These are phyloP conservation scores for Solanum habrochaites DNA, from an alignment of 257 asterid species.

Conservation along the genomic window DNA sequence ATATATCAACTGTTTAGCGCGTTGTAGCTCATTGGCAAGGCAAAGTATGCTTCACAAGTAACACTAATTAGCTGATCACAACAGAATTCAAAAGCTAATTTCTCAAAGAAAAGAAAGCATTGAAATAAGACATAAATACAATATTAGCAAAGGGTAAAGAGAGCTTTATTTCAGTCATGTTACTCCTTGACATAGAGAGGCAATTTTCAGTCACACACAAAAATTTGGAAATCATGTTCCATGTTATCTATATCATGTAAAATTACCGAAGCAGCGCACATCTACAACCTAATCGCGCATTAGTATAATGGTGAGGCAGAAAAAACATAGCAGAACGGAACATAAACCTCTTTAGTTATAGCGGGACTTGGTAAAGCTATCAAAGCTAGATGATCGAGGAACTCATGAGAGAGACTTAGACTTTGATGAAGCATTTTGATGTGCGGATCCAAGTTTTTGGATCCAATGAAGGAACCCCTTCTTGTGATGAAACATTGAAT, in stretches of 20 bases:
- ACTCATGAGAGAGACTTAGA: slow-evolving; percentile 23
- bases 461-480: slow-evolving; percentile 35
- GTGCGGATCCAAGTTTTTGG: slow-evolving; percentile 31
- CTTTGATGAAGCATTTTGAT: slow-evolving; percentile 14
- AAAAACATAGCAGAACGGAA: neutral
- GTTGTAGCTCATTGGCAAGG: too few relatives aligned
- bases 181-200: neutral
- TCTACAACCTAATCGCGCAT: slow-evolving; percentile 5
- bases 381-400: slow-evolving; percentile 2
- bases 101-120: neutral
- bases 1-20: too few relatives aligned
- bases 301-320: slow-evolving; percentile 6
- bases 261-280: neutral
- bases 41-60: too few relatives aligned
- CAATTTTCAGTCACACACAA: neutral
- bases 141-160: neutral
- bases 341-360: slow-evolving; percentile 9
- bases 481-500: slow-evolving; percentile 6
- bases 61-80: neutral
- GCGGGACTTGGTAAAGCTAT: slow-evolving; percentile 2
- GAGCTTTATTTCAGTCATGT: neutral
- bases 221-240: neutral
- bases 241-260: slow-evolving; percentile 4
- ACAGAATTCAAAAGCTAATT: neutral
- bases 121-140: neutral